Conservation (phyloP, 768 basidiomycete species). For the Leccinellum albellum region DNA sequence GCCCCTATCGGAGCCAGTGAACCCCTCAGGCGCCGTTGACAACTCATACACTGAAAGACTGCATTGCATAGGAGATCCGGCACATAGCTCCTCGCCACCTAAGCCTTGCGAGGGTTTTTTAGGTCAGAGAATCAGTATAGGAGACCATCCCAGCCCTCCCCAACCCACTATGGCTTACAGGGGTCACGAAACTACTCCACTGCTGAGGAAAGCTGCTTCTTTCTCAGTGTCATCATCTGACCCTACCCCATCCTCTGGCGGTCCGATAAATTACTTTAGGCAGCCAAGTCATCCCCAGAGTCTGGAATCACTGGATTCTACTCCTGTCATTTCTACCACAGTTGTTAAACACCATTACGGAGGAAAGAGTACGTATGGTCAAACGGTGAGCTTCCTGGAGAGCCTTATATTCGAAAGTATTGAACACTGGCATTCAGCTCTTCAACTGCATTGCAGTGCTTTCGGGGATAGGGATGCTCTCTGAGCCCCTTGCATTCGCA, state of each 20-base stretch:
- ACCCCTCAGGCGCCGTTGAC: neutral
- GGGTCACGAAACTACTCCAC: slow-evolving; percentile 33
- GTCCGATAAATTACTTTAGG: neutral
- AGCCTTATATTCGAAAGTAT: neutral
- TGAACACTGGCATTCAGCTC: slow-evolving; percentile 43
- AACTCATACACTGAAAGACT: slow-evolving; percentile 9
- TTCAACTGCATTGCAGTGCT: slow-evolving; percentile 87
- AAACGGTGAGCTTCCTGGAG: slow-evolving; percentile 47
- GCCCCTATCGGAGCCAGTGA: slow-evolving; percentile 2
- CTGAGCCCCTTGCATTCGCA: slow-evolving; percentile 86
- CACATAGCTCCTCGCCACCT: neutral
- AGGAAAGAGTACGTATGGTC: slow-evolving; percentile 69
- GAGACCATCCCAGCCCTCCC: neutral
- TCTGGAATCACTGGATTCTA: slow-evolving; percentile 1
- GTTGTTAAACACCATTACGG: slow-evolving; percentile 28
- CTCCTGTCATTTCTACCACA: slow-evolving; percentile 1
- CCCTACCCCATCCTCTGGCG: neutral
- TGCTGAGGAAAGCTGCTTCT: slow-evolving; percentile 39
- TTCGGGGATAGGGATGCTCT: slow-evolving; percentile 85
- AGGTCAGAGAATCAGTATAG: slow-evolving; percentile 18
- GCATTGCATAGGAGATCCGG: neutral
- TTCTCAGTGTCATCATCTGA: slow-evolving; percentile 23
- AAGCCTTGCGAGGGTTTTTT: slow-evolving; percentile 18
- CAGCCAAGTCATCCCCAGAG: neutral
- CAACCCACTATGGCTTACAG: neutral